Evolutionary conservation across 176 grass and related monocot species (phyloP), one percentile per base, ranked within the genome.

Genomic region (Eleusine coracana): DNA sequence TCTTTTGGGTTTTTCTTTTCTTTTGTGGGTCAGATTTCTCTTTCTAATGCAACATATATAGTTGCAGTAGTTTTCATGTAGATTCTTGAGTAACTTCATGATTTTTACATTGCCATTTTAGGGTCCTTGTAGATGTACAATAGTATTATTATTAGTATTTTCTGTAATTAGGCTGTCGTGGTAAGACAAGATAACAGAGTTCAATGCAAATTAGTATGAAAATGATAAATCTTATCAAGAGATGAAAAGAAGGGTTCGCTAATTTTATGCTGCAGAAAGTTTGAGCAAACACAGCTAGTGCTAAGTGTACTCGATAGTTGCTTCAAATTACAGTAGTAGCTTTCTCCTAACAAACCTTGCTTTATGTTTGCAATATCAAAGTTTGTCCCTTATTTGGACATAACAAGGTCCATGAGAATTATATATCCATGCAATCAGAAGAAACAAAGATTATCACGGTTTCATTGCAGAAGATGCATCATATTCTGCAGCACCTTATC

Each of bases 1-100:
- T 34, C 14, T 54, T 29, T 25, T 71, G 10, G 9, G 9, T 50
- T 50, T 48, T 17, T 38, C 36, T 20, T 37, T 12, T 27, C 10
- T 27, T 34, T 27, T 78, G 3, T 78, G 74, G 45, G 29, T 85
- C 34, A 80, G 37, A 2, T 85, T 79, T 64, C 42, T 46, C 21
- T 68, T 31, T 44, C 58, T 27, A 49, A 62, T 3, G 11, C 39
- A 10, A n/a, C 2, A 11, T 49, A 58, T 77, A 65, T 48, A 37
- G 15, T 61, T 73, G 7, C 18, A 54, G 52, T 75, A 25, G 1
- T 54, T 78, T 75, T 45, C 82, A 14, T 70, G 21, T 68, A 66
- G 11, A 62, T 83, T 59, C 7, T 61, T 34, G 28, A 40, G 10
- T 67, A 21, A n/a, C 49, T 68, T 46, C 56, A 25, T 11, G 64